These are phyloP conservation scores for Phaseolus lunatus DNA, from an alignment of 306 rosid species.

Conservation along the genomic window DNA sequence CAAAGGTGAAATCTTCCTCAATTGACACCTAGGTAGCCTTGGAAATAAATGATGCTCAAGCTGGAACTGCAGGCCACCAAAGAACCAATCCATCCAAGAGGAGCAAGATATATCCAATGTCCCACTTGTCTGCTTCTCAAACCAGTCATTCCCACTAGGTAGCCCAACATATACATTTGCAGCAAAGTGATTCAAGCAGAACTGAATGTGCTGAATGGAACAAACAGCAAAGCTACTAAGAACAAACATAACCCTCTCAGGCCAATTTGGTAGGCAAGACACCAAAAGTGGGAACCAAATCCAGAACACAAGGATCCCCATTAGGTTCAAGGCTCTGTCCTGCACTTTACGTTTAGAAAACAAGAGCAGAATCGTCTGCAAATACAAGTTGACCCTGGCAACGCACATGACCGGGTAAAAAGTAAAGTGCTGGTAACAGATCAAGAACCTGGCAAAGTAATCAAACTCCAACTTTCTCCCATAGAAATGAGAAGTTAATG, in stretches of 20 bases:
- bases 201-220: constrained; percentile 66
- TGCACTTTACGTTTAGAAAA: constrained; percentile 50
- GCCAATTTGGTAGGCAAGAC: constrained; percentile 59
- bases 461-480: constrained; percentile 67
- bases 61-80: constrained; percentile 71
- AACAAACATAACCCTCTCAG: constrained; percentile 66
- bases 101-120: constrained; percentile 61
- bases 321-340: constrained; percentile 61
- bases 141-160: constrained; percentile 67
- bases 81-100: constrained; percentile 71
- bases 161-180: constrained; percentile 60
- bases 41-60: constrained; percentile 67
- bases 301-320: constrained; percentile 73
- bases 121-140: constrained; percentile 67
- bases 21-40: constrained; percentile 60
- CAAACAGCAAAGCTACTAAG: constrained; percentile 61
- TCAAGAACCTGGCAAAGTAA: constrained; percentile 59
- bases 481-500: constrained; percentile 67
- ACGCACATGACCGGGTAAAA: constrained; percentile 67
- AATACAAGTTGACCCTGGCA: constrained; percentile 67
- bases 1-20: constrained; percentile 64
- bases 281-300: constrained; percentile 77
- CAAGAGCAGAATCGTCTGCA: constrained; percentile 63
- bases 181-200: constrained; percentile 69
- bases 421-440: constrained; percentile 72